Conservation (phyloP, 2,329 filamentous ascomycete genomes). For the Alternaria arbusti region DNA sequence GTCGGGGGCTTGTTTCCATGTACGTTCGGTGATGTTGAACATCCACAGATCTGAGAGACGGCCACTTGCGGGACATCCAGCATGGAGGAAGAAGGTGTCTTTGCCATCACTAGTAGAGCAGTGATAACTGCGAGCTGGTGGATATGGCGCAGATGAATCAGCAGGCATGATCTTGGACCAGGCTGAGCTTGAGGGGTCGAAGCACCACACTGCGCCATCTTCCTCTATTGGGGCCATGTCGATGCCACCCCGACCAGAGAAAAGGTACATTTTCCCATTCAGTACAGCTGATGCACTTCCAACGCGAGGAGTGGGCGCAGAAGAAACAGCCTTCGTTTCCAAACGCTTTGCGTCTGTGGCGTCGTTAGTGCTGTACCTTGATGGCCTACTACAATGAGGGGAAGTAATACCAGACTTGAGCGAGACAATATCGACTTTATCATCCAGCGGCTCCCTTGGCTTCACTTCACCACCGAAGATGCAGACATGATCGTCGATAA, state of each 20-base stretch:
- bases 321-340: conserved; percentile 29
- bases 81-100: conserved; percentile 77
- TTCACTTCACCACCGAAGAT: conserved; percentile 79
- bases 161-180: conserved; percentile 72
- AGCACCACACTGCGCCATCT: conserved; percentile 75
- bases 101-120: conserved; percentile 68
- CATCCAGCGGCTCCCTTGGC: conserved; percentile 72
- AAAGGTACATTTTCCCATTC: conserved; percentile 75
- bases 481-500: conserved; percentile 64
- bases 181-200: conserved; percentile 66
- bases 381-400: conserved; percentile 17
- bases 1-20: conserved; percentile 71
- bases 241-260: conserved; percentile 76
- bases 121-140: conserved; percentile 75
- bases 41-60: conserved; percentile 76
- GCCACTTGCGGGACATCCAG: conserved; percentile 71
- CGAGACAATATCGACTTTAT: conserved; percentile 71
- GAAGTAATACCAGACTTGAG: conserved; percentile 46
- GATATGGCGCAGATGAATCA: conserved; percentile 56
- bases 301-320: conserved; percentile 70
- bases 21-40: conserved; percentile 68
- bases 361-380: conserved; percentile 26
- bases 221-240: conserved; percentile 77
- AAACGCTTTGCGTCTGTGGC: conserved; percentile 53
- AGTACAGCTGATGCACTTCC: conserved; percentile 75